Evolutionary conservation across 2,329 filamentous ascomycete genomes (phyloP).

Genomic region (Aureobasidium sp.): DNA sequence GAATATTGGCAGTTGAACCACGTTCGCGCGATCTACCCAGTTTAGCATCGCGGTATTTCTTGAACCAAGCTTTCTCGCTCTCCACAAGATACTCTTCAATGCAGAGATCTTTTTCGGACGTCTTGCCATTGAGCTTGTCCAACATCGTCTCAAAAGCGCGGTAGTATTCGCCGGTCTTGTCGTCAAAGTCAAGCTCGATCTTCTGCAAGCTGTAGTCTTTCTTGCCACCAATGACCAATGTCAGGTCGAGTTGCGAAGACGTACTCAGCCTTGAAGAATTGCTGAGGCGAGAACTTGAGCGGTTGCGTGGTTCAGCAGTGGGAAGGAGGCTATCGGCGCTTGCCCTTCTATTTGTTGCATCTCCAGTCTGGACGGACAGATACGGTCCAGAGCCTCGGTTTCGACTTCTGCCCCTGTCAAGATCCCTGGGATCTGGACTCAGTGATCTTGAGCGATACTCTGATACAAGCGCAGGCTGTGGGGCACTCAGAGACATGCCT

Average conservation of each 20-base stretch:
- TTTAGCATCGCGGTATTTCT: slow-evolving; percentile 51
- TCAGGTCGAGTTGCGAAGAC: slow-evolving; percentile 4
- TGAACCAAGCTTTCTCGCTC: slow-evolving; percentile 61
- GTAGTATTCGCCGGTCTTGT: slow-evolving; percentile 55
- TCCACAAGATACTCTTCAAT: slow-evolving; percentile 58
- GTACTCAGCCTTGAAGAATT: background rate
- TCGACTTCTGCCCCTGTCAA: background rate
- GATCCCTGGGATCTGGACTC: background rate
- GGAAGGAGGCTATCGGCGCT: slow-evolving; percentile 3
- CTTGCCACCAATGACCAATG: background rate
- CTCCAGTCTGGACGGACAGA: background rate
- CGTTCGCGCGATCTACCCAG: slow-evolving; percentile 24
- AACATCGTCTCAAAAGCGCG: slow-evolving; percentile 51
- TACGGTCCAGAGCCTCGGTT: background rate
- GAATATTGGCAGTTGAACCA: slow-evolving; percentile 26
- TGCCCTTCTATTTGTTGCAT: background rate
- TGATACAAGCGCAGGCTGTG: background rate
- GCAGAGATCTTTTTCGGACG: slow-evolving; percentile 51
- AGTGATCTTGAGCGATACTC: background rate
- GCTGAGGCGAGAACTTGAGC: background rate
- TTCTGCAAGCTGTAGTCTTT: background rate
- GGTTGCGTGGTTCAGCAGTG: background rate
- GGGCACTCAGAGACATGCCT: background rate
- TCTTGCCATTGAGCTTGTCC: slow-evolving; percentile 46
- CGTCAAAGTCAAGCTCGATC: slow-evolving; percentile 44